Base-by-base conservation (phyloP, 73 alveolate species). In the Paramecium biaurelia region DNA sequence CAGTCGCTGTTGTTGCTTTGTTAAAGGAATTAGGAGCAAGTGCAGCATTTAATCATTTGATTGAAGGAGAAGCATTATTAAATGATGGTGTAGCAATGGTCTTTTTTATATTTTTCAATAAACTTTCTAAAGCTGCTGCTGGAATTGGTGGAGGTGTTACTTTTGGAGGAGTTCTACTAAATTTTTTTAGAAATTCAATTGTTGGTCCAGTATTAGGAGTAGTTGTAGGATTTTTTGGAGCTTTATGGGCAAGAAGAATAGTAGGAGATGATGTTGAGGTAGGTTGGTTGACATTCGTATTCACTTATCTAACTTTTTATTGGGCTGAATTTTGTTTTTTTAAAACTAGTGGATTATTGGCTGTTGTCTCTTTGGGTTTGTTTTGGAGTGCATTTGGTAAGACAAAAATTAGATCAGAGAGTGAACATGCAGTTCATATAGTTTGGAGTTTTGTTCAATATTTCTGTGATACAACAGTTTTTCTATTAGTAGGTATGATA, bases 81-180 rank as follows among this genome's bases (percentile, higher is more conserved):
- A 94, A 94, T 43, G 97, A 94, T 79, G 97, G 97, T 23, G 93
- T 94, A 26, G 97, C 97, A 7, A 84, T 87, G 95, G 97, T 94
- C 9, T 85, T 94, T 79, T 94, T 94, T 86, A 42, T 87, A 1
- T 92, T 92, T 42, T 88, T 93, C 35, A 70, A 92, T 20, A 94
- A 92, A 30, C 38, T 94, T 34, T 41, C 74, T 24, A 79, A 79
- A 23, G 70, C 70, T 2, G 70, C 90, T 24, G 70, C 34, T 8
- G 94, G 85, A 11, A 92, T 92, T 42, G 97, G 97, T 38, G 95
- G 86, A 74, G 95, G 92, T 24, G 89, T 86, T 57, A 42, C 57
- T 15, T 93, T 93, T 72, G 95, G 95, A 23, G 92, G 90, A 37
- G 92, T 94, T 10, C 43, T 85, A 10, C 57, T 92, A 21, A 49